Evolutionary conservation across 345 rosid species (phyloP), one percentile per base, ranked within the genome.

Genomic region (Rhodamnia argentea): DNA sequence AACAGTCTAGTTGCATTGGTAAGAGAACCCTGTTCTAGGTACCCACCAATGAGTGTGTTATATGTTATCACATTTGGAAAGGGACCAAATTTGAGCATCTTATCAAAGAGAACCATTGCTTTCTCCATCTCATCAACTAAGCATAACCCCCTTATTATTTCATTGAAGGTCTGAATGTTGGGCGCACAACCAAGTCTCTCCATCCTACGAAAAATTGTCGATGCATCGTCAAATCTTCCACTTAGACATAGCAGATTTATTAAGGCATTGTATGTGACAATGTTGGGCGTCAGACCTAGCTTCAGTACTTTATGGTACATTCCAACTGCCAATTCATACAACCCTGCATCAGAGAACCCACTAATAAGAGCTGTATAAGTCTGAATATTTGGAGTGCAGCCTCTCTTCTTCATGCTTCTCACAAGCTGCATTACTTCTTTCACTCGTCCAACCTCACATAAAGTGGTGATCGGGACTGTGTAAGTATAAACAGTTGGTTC

Each of bases 331-430:
- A 93, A 83, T 89, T 94, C 92, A 88, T 87, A 70, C 54, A 90
- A 88, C 60, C 91, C 85, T n/a, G 88, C 90, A 70, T 50, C 82
- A 86, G 92, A 87, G 86, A 93, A 88, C 76, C 92, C 94, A 86
- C 89, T 88, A 58, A 94, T 90, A 54, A 94, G 85, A 26, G 94
- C 93, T 1, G 96, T 94, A 87, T 90, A 94, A 27, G 93, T 91
- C 83, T 92, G 94, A 86, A 91, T 92, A 92, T 90, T 92, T 26
- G 93, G 94, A 52, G 54, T 54, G 86, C 94, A 93, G 42, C 91
- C 88, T 83, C 86, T 89, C 85, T 86, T 87, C 85, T 47, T 88
- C 96, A 94, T 94, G 81, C 89, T 87, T 27, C 84, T 59, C 13
- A 92, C 64, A 70, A 94, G 93, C 84, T 60, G 83, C 53, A 90